Base-by-base conservation (phyloP, 2,329 filamentous ascomycete genomes). In the Paradendryphiella salina region DNA sequence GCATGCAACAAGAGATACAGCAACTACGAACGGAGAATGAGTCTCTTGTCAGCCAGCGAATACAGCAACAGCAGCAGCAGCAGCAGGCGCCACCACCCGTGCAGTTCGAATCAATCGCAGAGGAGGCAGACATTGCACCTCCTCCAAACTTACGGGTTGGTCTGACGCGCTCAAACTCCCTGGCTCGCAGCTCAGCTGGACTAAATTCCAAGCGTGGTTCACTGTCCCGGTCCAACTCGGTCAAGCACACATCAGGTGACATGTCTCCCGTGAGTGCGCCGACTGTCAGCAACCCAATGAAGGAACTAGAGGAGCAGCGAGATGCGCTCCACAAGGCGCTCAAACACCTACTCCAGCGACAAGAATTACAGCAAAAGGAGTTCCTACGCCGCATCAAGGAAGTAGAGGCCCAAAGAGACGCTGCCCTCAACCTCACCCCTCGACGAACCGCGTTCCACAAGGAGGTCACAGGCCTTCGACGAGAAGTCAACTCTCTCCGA, bases 251-350 rank as follows among this genome's bases (percentile, higher is more conserved):
- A 37, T 70, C 69, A 41, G 64, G 66, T 9, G 65, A 63, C 10
- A 65, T 66, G 31, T 84, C 86, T 1, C 91, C 96, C 60, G 83
- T 89, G 23, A 65, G 70, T 9, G 56, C 48, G 5, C 54, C 66
- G 1, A 49, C 57, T 9, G 49, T 54, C 20, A 66, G 61, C 48
- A 72, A 73, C 36, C 70, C 69, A 1, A 80, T 96, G 14, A 96
- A 96, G 73, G 93, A 97, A 59, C 86, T 96, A 9, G 93, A 97
- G 74, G 86, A 90, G 35, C 94, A 99, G 75, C 85, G 94, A 38
- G 93, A 99, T 73, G 92, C 93, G 1, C 80, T 99, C 5, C 94
- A 97, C 76, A 85, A 83, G 53, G 90, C 94, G 5, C 79, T 99
- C 45, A 92, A 89, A 76, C 90, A 85, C 54, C 80, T 99, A 13